Evolutionary conservation across 768 basidiomycete species (phyloP).

Genomic region (Boletus rubescentipes): DNA sequence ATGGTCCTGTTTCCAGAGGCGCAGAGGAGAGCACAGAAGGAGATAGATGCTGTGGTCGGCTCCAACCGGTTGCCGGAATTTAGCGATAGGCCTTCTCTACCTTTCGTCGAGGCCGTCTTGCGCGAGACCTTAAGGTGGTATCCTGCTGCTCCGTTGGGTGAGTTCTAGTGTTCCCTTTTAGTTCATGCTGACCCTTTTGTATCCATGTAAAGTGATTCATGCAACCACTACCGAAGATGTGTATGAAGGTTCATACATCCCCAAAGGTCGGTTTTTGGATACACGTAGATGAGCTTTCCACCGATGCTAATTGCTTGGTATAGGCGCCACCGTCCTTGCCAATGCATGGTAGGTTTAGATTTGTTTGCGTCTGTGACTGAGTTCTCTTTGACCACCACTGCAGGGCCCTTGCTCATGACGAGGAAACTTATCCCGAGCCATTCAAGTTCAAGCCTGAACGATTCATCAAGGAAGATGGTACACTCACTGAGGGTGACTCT

Average conservation of each 20-base stretch:
- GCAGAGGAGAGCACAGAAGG: slow-evolving; percentile 23
- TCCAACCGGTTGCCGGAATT: slow-evolving; percentile 21
- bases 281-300: neutral
- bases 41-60: slow-evolving; percentile 25
- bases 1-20: slow-evolving; percentile 29
- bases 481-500: slow-evolving; percentile 3
- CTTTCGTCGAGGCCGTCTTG: slow-evolving; percentile 25
- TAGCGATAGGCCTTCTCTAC: slow-evolving; percentile 22
- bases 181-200: slow-evolving; percentile 1
- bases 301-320: neutral
- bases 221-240: slow-evolving; percentile 19
- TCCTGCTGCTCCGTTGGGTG: slow-evolving; percentile 23
- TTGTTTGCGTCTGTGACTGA: neutral
- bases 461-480: slow-evolving; percentile 27
- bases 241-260: slow-evolving; percentile 27
- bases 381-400: neutral
- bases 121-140: slow-evolving; percentile 26
- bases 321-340: slow-evolving; percentile 20
- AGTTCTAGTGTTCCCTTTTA: neutral
- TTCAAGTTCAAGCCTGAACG: slow-evolving; percentile 42
- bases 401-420: slow-evolving; percentile 42
- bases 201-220: slow-evolving; percentile 16
- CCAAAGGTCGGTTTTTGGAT: slow-evolving; percentile 18
- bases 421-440: slow-evolving; percentile 39
- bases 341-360: slow-evolving; percentile 22